A percentile compares a stretch with the other conserved stretches of the same genome.
These are phyloP conservation scores for Colletotrichum simmondsii DNA, from an alignment of 2,329 filamentous ascomycete species.

Conservation along the genomic window DNA sequence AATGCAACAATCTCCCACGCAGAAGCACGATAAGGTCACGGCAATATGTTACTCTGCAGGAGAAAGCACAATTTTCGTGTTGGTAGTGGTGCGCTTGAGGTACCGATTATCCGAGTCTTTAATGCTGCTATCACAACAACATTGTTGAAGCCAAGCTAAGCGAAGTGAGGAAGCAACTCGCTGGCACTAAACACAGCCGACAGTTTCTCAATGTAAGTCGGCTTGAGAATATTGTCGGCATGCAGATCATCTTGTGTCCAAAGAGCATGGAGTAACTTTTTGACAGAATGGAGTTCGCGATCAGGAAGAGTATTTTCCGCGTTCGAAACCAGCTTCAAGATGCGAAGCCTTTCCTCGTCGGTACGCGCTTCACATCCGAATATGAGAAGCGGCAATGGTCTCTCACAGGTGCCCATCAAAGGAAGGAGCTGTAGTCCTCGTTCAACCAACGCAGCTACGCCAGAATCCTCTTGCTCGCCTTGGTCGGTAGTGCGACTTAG, in stretches of 20 bases:
- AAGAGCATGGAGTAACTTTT: constrained; percentile 40
- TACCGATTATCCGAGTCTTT: too few relatives aligned
- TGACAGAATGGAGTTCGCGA: constrained; percentile 37
- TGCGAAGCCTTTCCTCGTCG: constrained; percentile 33
- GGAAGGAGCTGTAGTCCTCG: neutral
- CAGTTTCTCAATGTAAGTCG: constrained; percentile 32
- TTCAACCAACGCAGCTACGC: neutral
- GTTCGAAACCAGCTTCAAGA: constrained; percentile 41
- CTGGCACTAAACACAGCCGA: constrained; percentile 31
- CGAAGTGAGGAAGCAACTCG: constrained; percentile 40
- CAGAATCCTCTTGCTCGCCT: neutral
- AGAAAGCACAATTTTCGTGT: too few relatives aligned
- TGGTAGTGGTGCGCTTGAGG: too few relatives aligned
- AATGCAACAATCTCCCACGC: neutral
- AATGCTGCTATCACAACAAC: too few relatives aligned
- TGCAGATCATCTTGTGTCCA: constrained; percentile 49
- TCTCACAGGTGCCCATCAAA: constrained; percentile 26
- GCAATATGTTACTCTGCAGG: too few relatives aligned
- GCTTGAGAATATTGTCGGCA: constrained; percentile 13
- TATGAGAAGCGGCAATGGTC: constrained; percentile 39
- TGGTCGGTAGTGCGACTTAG: neutral
- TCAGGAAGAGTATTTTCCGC: constrained; percentile 35
- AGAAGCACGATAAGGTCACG: neutral
- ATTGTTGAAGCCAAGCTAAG: constrained; percentile 28
- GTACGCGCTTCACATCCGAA: constrained; percentile 40